phyloP scores from a whole-genome alignment of 2,329 filamentous ascomycete species.

The Fusarium floridanum region DNA sequence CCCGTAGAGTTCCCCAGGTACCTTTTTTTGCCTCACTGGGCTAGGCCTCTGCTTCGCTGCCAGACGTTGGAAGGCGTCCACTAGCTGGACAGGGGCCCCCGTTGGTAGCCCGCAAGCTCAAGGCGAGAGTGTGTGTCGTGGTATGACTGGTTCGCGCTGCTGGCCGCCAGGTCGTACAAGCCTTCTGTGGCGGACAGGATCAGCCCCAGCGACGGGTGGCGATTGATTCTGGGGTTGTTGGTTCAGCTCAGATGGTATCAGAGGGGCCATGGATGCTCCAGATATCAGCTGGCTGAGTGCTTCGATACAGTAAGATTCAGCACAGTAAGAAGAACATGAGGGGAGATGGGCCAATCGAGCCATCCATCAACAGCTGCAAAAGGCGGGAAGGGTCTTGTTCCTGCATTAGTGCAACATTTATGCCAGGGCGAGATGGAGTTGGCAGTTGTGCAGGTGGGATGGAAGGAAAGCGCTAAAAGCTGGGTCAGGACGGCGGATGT shows the following conservation, averaged over 20 bases:
- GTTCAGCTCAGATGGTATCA: neutral
- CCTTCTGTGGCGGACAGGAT: slow-evolving; percentile 3
- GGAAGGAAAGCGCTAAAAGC: neutral
- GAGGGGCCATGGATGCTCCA: neutral
- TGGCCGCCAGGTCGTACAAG: neutral
- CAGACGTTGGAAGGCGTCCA: slow-evolving; percentile 3
- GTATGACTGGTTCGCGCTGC: slow-evolving; percentile 2
- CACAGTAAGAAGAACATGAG: neutral
- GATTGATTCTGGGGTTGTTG: neutral
- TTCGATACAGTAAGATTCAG: neutral
- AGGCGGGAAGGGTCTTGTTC: slow-evolving; percentile 41
- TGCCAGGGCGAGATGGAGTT: slow-evolving; percentile 34
- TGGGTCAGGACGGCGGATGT: neutral
- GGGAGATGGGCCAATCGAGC: neutral
- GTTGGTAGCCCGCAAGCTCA: neutral
- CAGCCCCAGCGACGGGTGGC: neutral
- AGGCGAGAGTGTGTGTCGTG: slow-evolving; percentile 1
- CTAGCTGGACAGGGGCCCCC: neutral
- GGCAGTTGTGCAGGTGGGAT: slow-evolving; percentile 22
- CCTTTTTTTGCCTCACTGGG: slow-evolving; percentile 10
- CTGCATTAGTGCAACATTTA: slow-evolving; percentile 44
- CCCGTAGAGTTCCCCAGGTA: slow-evolving; percentile 1
- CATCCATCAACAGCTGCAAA: slow-evolving; percentile 7
- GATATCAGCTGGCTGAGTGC: neutral
- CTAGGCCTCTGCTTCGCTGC: slow-evolving; percentile 1